Conservation (phyloP, 495 filamentous ascomycete genomes). For the Durotheca rogersii region DNA sequence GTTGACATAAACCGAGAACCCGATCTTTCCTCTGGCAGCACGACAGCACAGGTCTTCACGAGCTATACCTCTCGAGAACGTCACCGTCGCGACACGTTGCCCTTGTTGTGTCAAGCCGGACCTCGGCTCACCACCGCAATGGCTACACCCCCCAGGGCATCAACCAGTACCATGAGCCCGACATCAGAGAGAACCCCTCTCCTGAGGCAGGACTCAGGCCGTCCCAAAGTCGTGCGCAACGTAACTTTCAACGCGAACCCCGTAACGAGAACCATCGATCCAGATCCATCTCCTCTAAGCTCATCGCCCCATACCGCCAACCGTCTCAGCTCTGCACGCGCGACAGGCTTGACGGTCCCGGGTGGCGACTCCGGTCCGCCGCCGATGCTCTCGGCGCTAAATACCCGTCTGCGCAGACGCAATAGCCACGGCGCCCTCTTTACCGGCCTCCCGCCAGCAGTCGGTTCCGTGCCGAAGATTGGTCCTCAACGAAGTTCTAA, state of each 20-base stretch:
- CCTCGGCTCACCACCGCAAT: slow-evolving; percentile 9
- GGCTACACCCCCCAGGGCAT: slow-evolving; percentile 26
- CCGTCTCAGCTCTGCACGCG: slow-evolving; percentile 21
- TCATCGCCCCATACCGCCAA: slow-evolving; percentile 26
- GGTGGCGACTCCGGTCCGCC: slow-evolving; percentile 34
- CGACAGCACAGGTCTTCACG: slow-evolving; percentile 15
- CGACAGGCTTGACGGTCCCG: slow-evolving; percentile 15
- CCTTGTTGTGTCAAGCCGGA: not conserved
- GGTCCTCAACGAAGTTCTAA: slow-evolving; percentile 94
- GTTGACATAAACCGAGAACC: no score
- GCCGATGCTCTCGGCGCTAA: slow-evolving; percentile 77
- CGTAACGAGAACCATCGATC: slow-evolving; percentile 51
- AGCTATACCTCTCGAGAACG: no score
- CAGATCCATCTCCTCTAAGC: slow-evolving; percentile 37
- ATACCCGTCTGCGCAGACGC: slow-evolving; percentile 80
- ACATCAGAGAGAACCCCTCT: slow-evolving; percentile 41
- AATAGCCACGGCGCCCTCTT: slow-evolving; percentile 72
- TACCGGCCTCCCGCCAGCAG: slow-evolving; percentile 49
- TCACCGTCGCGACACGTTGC: no score
- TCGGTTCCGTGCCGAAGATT: slow-evolving; percentile 65
- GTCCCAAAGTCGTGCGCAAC: slow-evolving; percentile 40
- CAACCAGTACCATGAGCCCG: slow-evolving; percentile 14
- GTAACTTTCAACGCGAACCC: slow-evolving; percentile 55
- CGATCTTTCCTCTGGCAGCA: slow-evolving; percentile 15
- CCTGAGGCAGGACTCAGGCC: slow-evolving; percentile 38